Base-by-base conservation (phyloP, 371 early-diverging fungal genomes). In the Chytridium lagenaria region DNA sequence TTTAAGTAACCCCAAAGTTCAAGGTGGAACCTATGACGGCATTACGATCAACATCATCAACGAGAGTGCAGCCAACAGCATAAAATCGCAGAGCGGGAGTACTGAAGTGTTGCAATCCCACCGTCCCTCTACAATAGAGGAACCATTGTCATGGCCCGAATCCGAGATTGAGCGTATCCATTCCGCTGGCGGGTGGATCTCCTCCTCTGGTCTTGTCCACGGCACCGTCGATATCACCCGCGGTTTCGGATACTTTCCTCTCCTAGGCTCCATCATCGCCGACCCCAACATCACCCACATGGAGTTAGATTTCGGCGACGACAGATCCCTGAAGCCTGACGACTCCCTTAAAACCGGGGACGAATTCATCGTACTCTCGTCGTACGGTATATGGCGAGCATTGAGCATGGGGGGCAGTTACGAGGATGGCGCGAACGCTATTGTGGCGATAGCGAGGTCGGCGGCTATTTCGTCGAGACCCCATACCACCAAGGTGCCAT, bases 291-390 rank as follows among this genome's bases (percentile, higher is more conserved):
- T 95, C 50, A 86, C 87, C 19, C 86, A 85, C 15, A 86, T 93
- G 16, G 86, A 90, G 33, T 78, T 96, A 68, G 86, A 80, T 3
- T 49, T 80, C 16, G 66, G 50, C 28, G 51, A 49, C 15, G 67
- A 36, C 26, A n/a, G 57, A 19, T 12, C 50, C 70, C 1, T 40
- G n/a, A 15, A 61, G 23, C 59, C 64, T 0, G 59, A 44, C 28
- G 65, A 50, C 5, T 50, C 70, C 26, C 22, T 57, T 3, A 39
- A 28, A n/a, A 59, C 49, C 44, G 72, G 63, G 12, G 97, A 96
- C 69, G 97, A 97, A 78, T 94, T 96, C 80, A 80, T 96, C 2
- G 94, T 96, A 59, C 85, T 97, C 85, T 95, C 93, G 2, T 92
- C 91, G 37, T 85, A 84, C 1, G 92, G 92, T 0, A 82, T 97